Evolutionary conservation across 352 stramenopile genomes (phyloP).

Genomic region (Aphanomyces euteiches): DNA sequence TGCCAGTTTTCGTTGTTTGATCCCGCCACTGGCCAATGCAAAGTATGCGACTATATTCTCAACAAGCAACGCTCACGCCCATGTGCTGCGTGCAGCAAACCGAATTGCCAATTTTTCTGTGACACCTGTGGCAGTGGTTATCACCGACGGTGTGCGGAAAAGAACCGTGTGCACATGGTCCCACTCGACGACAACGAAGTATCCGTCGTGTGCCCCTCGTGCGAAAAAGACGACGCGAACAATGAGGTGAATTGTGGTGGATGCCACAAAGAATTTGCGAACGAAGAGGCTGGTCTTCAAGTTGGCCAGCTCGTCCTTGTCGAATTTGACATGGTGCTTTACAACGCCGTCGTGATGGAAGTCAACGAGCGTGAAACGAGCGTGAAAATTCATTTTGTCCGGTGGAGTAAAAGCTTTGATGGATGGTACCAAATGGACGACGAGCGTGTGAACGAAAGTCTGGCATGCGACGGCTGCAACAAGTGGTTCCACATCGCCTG

Average conservation of each 20-base stretch:
- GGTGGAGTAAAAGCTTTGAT: slow-evolving; percentile 85
- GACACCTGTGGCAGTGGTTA: slow-evolving; percentile 82
- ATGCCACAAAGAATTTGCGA: slow-evolving; percentile 37
- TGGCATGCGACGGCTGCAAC: slow-evolving; percentile 87
- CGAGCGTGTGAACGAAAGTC: slow-evolving; percentile 83
- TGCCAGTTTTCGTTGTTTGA: slow-evolving; percentile 28
- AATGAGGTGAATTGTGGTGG: slow-evolving; percentile 62
- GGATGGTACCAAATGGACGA: slow-evolving; percentile 88
- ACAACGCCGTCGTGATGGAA: slow-evolving; percentile 81
- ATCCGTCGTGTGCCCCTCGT: slow-evolving; percentile 30
- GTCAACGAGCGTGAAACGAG: slow-evolving; percentile 66
- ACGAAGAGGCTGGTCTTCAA: slow-evolving; percentile 51
- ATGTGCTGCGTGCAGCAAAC: slow-evolving; percentile 59
- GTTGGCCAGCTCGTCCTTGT: slow-evolving; percentile 82
- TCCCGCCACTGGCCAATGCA: slow-evolving; percentile 46
- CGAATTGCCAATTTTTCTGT: slow-evolving; percentile 72
- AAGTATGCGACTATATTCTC: slow-evolving; percentile 79
- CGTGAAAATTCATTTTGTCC: slow-evolving; percentile 84
- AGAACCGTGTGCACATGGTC: slow-evolving; percentile 65
- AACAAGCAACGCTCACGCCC: slow-evolving; percentile 62
- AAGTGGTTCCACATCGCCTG: slow-evolving; percentile 86
- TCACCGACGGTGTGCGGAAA: slow-evolving; percentile 69
- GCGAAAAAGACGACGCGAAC: slow-evolving; percentile 44
- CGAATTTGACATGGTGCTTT: slow-evolving; percentile 82
- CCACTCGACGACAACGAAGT: slow-evolving; percentile 51